phyloP scores from a whole-genome alignment of 257 asterid species.

The Lithospermum erythrorhizon region DNA sequence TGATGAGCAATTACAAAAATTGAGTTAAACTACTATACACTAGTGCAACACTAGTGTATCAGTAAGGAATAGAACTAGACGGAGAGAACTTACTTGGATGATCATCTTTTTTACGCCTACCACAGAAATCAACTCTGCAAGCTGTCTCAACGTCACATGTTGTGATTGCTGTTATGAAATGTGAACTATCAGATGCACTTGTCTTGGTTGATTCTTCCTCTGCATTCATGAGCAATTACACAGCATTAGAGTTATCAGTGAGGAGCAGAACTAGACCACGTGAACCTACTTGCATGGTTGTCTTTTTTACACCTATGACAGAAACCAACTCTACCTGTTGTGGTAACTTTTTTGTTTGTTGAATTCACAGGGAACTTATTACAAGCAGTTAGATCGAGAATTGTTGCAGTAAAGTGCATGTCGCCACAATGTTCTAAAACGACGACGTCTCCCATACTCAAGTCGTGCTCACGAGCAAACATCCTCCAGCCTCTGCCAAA shows the following conservation, averaged over 20 bases:
- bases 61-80: neutral
- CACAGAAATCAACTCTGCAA: neutral
- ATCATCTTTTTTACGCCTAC: neutral
- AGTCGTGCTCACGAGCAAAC: conserved; percentile 15
- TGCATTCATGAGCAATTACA: neutral
- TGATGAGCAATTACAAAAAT: neutral
- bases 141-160: neutral
- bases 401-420: conserved; percentile 9
- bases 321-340: neutral
- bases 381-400: conserved; percentile 15
- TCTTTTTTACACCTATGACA: neutral
- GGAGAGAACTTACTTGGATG: neutral
- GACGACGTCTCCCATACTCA: conserved; percentile 14
- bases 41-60: neutral
- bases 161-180: conserved; percentile 7
- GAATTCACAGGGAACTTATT: conserved; percentile 5
- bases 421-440: conserved; percentile 13
- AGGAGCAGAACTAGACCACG: neutral
- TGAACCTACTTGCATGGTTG: neutral
- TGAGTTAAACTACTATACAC: neutral
- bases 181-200: neutral
- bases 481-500: conserved; percentile 16
- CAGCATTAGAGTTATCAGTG: neutral
- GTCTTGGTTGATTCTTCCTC: conserved; percentile 2
- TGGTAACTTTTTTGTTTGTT: neutral